Conservation (phyloP, 2,329 filamentous ascomycete species). For the Didymella glomerata region DNA sequence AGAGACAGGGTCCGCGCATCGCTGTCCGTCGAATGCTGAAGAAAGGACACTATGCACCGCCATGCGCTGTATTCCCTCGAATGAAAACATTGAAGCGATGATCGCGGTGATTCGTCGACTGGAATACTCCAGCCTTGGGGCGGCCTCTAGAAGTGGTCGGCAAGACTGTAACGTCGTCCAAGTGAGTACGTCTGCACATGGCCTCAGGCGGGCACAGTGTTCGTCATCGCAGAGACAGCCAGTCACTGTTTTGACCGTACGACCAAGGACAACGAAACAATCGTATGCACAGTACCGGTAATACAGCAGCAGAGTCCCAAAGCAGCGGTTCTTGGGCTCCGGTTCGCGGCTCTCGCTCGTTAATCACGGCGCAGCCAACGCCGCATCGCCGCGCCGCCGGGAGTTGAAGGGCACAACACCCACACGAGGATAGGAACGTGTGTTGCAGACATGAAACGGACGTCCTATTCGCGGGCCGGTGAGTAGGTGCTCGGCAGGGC, state of each 20-base stretch:
- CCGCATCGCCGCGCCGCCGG: slow-evolving; percentile 24
- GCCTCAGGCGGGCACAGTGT: slow-evolving; percentile 20
- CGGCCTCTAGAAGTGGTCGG: slow-evolving; percentile 28
- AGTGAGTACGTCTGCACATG: slow-evolving; percentile 21
- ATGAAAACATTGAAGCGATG: slow-evolving; percentile 10
- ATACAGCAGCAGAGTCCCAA: slow-evolving; percentile 10
- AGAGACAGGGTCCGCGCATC: slow-evolving; percentile 18
- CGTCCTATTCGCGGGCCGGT: slow-evolving; percentile 33
- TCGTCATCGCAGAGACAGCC: slow-evolving; percentile 24
- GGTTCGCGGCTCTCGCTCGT: slow-evolving; percentile 17
- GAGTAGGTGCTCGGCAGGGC: slow-evolving; percentile 21
- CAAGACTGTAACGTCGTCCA: slow-evolving; percentile 39
- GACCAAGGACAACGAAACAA: slow-evolving; percentile 35
- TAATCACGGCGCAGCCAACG: slow-evolving; percentile 38
- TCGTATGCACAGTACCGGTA: slow-evolving; percentile 12
- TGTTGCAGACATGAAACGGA: slow-evolving; percentile 29
- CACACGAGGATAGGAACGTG: slow-evolving; percentile 27
- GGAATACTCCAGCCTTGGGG: slow-evolving; percentile 27
- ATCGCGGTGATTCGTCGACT: slow-evolving; percentile 10
- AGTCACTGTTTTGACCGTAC: slow-evolving; percentile 27
- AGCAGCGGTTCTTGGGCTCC: slow-evolving; percentile 19
- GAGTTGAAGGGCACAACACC: slow-evolving; percentile 21
- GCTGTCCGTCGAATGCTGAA: slow-evolving; percentile 18
- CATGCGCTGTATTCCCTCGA: slow-evolving; percentile 37
- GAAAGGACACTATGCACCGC: slow-evolving; percentile 29